Base-by-base conservation (phyloP, 2,329 filamentous ascomycete genomes). In the Graphiopsis chlorocephala region DNA sequence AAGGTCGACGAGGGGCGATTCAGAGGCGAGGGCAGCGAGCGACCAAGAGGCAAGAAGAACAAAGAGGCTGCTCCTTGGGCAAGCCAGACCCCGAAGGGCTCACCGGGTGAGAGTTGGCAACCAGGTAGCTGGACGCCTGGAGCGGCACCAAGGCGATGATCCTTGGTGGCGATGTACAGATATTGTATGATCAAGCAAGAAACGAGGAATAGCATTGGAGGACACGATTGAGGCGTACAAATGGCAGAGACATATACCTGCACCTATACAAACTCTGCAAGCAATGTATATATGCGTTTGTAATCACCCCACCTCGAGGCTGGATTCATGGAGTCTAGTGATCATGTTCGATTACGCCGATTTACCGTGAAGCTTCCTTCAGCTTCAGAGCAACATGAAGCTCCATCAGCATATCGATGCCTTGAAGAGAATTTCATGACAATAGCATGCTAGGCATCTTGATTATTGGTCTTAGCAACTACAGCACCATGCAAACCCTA, bases 61-160 rank as follows among this genome's bases (percentile, higher is more conserved):
- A 20, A 50, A 31, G 62, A 33, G 20, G 55, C 52, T 69, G 78
- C 70, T 71, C 80, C 80, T 1, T 82, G 78, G 79, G 68, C 67
- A 47, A 77, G 79, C 52, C 69, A 76, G 48, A 2, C 29, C 2
- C 67, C 73, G 25, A 76, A 74, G 61, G 74, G 76, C 11, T 77
- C 74, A 29, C 76, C 78, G 12, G 74, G 80, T 25, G 78, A 83
- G 62, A 78, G 78, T 8, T 83, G 78, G 79, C 80, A 83, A 72
- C 82, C 81, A 1, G 71, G 78, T 64, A 71, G 72, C 12, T 83
- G 81, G 81, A 76, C 76, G 20, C 81, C 80, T 31, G 75, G 73
- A 15, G 75, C 76, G 20, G 74, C 75, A 53, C 73, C 72, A 64
- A 75, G 76, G 65, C 71, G 75, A 63, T 70, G 62, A 68, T 61